Evolutionary conservation across 306 rosid genomes (phyloP).

Genomic region (Medicago lupulina): DNA sequence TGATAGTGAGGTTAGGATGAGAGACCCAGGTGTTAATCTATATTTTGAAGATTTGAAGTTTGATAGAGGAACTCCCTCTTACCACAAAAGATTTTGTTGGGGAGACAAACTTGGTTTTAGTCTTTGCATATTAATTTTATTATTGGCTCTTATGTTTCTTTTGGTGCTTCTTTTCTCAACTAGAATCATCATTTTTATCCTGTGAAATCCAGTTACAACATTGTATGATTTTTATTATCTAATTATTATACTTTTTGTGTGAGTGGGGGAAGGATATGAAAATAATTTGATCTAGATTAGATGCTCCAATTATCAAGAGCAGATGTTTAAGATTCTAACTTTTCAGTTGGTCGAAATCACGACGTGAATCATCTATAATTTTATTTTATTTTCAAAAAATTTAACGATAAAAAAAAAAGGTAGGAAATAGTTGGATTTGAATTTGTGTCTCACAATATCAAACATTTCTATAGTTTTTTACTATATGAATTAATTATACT

Average conservation of each 20-base stretch:
- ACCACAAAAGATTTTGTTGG: conserved; percentile 4
- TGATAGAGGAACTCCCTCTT: conserved; percentile 26
- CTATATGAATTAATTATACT: too few species aligned
- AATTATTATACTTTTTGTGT: too few species aligned
- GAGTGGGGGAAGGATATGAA: neutral
- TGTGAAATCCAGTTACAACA: conserved; percentile 9
- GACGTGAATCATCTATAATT: too few species aligned
- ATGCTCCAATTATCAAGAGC: neutral
- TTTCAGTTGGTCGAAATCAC: neutral
- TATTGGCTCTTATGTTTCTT: conserved; percentile 40
- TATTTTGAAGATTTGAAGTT: conserved; percentile 48
- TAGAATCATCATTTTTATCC: conserved; percentile 33
- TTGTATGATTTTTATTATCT: neutral
- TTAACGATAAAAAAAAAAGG: too few species aligned
- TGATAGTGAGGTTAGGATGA: conserved; percentile 50
- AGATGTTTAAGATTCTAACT: neutral
- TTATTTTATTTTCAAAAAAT: too few species aligned
- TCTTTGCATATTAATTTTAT: conserved; percentile 32
- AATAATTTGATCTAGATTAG: neutral
- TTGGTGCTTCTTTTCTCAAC: conserved; percentile 42
- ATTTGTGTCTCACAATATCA: too few species aligned
- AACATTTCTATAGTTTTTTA: too few species aligned
- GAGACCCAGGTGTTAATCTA: conserved; percentile 51
- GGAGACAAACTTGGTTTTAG: conserved; percentile 18
- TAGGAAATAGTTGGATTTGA: too few species aligned